Conservation (phyloP, 306 rosid species). For the Comarum palustre region DNA sequence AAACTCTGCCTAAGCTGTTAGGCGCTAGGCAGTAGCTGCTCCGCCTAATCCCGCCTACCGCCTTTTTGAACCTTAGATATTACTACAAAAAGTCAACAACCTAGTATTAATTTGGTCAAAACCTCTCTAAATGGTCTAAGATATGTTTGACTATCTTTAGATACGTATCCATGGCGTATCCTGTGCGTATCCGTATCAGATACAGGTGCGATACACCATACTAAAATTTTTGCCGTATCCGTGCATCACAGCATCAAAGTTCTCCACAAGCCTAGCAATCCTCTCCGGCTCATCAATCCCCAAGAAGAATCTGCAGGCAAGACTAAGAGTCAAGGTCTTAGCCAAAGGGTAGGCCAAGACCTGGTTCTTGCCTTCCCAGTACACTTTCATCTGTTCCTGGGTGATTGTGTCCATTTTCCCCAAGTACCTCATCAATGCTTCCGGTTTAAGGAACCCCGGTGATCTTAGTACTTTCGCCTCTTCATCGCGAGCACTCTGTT, state of each 20-base stretch:
- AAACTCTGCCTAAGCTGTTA: no score
- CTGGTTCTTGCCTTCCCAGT: conserved; percentile 46
- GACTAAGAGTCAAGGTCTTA: conserved; percentile 31
- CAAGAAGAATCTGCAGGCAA: conserved; percentile 40
- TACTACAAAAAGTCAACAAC: no score
- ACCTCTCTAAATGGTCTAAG: no score
- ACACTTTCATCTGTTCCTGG: conserved; percentile 33
- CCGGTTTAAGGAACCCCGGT: conserved; percentile 49
- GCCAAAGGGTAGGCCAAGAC: conserved; percentile 37
- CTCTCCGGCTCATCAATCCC: conserved; percentile 31
- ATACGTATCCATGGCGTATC: no score
- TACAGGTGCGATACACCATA: no score
- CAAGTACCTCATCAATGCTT: conserved; percentile 44
- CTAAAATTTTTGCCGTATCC: no score
- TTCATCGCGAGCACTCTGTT: conserved; percentile 1
- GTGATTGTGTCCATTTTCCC: conserved; percentile 37
- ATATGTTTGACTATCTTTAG: no score
- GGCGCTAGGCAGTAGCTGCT: no score
- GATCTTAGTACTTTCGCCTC: conserved; percentile 13
- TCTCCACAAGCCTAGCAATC: conserved; percentile 22
- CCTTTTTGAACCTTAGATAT: no score
- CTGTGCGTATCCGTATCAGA: no score
- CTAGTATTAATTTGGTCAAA: no score
- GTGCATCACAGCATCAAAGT: conserved; percentile 36
- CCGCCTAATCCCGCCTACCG: no score